A percentile compares a stretch with the other conserved stretches of the same genome.
phyloP scores from a whole-genome alignment of 441 rosid species.

The Adansonia rubrostipa region DNA sequence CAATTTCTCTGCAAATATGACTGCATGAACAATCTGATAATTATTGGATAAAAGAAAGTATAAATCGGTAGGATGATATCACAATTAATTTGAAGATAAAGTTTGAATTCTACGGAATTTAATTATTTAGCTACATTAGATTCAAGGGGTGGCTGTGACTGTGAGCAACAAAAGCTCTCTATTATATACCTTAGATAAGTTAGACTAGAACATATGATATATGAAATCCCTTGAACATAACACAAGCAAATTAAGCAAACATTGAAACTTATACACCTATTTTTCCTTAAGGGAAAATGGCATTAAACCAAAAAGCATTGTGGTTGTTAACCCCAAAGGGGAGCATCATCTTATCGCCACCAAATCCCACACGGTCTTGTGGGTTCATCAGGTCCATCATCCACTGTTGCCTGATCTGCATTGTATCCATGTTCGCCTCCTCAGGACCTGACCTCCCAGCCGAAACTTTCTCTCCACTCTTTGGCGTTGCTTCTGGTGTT shows the following conservation, averaged over 20 bases:
- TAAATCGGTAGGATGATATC: neutral
- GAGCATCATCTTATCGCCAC: neutral
- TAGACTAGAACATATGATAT: neutral
- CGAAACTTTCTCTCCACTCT: neutral
- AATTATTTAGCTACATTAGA: no score
- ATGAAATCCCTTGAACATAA: neutral
- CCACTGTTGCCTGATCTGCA: constrained; percentile 14
- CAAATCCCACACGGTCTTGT: constrained; percentile 10
- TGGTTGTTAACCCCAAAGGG: neutral
- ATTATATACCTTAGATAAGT: neutral
- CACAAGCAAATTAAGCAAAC: neutral
- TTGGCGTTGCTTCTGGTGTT: neutral
- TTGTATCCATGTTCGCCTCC: neutral
- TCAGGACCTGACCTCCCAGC: neutral
- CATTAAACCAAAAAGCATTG: constrained; percentile 16
- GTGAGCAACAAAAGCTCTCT: neutral
- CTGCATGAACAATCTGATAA: neutral
- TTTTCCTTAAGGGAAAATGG: neutral
- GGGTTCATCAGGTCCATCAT: constrained; percentile 3
- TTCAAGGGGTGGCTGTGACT: neutral
- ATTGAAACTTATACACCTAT: neutral
- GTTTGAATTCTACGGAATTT: no score
- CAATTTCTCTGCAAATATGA: neutral
- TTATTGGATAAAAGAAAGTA: neutral
- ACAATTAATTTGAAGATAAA: neutral